These are phyloP conservation scores for Trichoderma asperelloides DNA, from an alignment of 495 filamentous ascomycete genomes.

Conservation along the genomic window DNA sequence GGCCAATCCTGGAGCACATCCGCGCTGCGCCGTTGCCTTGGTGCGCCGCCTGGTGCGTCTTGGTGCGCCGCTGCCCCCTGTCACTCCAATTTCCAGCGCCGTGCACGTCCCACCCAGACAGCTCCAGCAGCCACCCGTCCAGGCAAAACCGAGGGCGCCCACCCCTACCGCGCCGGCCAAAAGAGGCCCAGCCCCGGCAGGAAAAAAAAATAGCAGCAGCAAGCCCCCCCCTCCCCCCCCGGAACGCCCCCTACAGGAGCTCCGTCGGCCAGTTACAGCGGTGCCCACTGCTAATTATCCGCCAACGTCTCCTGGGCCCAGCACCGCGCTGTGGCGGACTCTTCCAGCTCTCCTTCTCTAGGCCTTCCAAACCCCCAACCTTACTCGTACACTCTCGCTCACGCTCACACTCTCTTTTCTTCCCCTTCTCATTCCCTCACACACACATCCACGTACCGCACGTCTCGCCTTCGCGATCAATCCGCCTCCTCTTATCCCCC, in stretches of 20 bases:
- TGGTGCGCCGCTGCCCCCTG: neutral
- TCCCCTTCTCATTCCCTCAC: neutral
- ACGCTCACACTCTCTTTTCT: neutral
- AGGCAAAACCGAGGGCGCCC: neutral
- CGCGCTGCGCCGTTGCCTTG: neutral
- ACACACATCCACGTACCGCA: constrained; percentile 5
- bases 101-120: neutral
- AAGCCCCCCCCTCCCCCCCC: neutral
- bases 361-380: neutral
- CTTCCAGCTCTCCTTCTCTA: neutral
- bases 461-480: neutral
- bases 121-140: neutral
- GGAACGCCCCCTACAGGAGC: neutral
- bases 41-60: neutral
- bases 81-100: constrained; percentile 1
- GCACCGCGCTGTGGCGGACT: neutral
- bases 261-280: neutral
- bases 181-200: no score
- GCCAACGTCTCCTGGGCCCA: neutral
- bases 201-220: neutral
- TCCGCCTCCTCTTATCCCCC: neutral
- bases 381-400: neutral
- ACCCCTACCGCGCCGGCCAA: no score
- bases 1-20: neutral
- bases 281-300: neutral